Conservation (phyloP, 2,329 filamentous ascomycete species). For the Cladobotryum mycophilum region DNA sequence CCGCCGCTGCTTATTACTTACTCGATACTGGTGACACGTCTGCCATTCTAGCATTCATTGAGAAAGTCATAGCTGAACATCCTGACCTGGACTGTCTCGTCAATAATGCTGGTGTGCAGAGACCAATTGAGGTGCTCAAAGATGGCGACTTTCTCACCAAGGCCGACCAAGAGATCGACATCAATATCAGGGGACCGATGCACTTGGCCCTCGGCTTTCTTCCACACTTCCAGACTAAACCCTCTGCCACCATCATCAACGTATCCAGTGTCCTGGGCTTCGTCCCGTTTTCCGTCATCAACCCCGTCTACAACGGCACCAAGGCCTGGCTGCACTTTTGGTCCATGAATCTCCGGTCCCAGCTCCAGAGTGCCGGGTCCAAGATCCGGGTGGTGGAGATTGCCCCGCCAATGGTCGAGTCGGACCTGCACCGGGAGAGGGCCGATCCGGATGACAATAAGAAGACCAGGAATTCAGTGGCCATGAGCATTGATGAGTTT, state of each 20-base stretch:
- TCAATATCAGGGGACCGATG: constrained; percentile 53
- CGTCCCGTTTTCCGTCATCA: constrained; percentile 46
- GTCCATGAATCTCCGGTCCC: constrained; percentile 47
- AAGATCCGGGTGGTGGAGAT: constrained; percentile 48
- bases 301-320: constrained; percentile 53
- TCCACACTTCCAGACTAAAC: constrained; percentile 40
- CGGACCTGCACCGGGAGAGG: constrained; percentile 50
- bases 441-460: constrained; percentile 53
- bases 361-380: constrained; percentile 34
- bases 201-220: constrained; percentile 45
- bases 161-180: constrained; percentile 51
- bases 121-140: constrained; percentile 40
- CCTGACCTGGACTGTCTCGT: constrained; percentile 48
- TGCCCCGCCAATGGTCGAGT: constrained; percentile 47
- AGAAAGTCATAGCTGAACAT: constrained; percentile 40
- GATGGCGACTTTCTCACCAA: constrained; percentile 40
- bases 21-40: constrained; percentile 42
- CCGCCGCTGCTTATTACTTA: constrained; percentile 44
- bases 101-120: constrained; percentile 54
- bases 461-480: constrained; percentile 42
- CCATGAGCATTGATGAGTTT: constrained; percentile 47
- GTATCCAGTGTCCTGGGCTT: constrained; percentile 49
- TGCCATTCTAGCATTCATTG: constrained; percentile 38
- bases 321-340: constrained; percentile 55
- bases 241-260: constrained; percentile 43